Evolutionary conservation across 108 stramenopile species (phyloP), one percentile per base, ranked within the genome.

Genomic region (Nitzschia putrida): DNA sequence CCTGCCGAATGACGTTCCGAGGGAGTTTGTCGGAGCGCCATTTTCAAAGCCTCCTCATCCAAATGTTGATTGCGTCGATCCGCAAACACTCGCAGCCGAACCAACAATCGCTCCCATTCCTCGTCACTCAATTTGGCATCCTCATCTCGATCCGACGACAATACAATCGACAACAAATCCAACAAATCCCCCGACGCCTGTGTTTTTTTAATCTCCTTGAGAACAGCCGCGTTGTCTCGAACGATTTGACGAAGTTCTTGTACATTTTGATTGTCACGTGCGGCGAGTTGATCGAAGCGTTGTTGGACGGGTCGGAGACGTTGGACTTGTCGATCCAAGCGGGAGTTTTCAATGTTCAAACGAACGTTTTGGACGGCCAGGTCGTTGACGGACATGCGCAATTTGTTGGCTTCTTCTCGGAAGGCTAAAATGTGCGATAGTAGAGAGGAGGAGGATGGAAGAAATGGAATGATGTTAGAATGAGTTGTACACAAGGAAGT

Each of bases 171-270:
- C 13, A 74, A 49, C 7, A 74, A 9, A 18, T 60, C 50, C 21
- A 64, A 41, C 20, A 74, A 39, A 24, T 74, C 47, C 8, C 21
- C 25, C 22, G 66, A 40, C 8, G 65, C 58, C 6, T 64, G 59
- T 25, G 21, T 43, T 66, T 54, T 51, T 64, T 65, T 74, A 39
- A 80, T 75, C 68, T 71, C 53, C n/a, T 43, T 14, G 54, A 66
- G 74, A 20, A 75, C 55, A 37, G 51, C 50, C 21, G 54, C 70
- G 75, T 75, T 75, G 44, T 75, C 74, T 18, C 57, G 61, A 13
- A 71, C 57, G 61, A 75, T 60, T 0, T 65, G 25, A 41, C 57
- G 61, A 26, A 75, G 60, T 37, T 75, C 58, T 7, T 43, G 40
- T 20, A 80, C 47, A 63, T 72, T 67, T 9, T 42, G 54, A 18